Conservation (phyloP, 352 stramenopile species). For the Phytophthora quininea region DNA sequence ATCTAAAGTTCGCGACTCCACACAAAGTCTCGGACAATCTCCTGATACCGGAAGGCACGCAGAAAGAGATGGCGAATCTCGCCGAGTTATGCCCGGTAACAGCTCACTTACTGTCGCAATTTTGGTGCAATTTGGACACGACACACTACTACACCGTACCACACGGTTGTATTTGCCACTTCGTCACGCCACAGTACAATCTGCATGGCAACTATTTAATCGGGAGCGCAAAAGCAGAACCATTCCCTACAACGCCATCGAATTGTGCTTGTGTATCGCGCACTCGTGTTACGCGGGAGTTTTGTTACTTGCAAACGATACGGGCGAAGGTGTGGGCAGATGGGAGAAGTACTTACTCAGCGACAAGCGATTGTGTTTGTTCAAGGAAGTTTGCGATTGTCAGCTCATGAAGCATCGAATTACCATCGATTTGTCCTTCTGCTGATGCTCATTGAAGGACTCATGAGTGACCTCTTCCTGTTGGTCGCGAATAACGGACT, state of each 20-base stretch:
- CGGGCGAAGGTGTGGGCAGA: slow-evolving; percentile 11
- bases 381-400: slow-evolving; percentile 22
- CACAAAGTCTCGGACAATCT: slow-evolving; percentile 22
- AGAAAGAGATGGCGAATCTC: slow-evolving; percentile 9
- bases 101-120: slow-evolving; percentile 9
- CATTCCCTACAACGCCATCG: slow-evolving; percentile 10
- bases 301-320: slow-evolving; percentile 17
- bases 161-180: slow-evolving; percentile 19
- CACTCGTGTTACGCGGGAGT: slow-evolving; percentile 6
- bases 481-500: slow-evolving; percentile 26
- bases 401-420: slow-evolving; percentile 20
- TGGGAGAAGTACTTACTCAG: slow-evolving; percentile 3
- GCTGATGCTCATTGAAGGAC: slow-evolving; percentile 25
- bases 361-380: slow-evolving; percentile 28
- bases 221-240: background rate
- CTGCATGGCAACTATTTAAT: slow-evolving; percentile 33
- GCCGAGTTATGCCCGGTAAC: slow-evolving; percentile 8
- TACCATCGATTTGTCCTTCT: slow-evolving; percentile 13
- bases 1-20: slow-evolving; percentile 23
- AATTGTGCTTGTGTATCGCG: slow-evolving; percentile 12
- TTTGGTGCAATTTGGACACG: slow-evolving; percentile 27
- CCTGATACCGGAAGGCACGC: slow-evolving; percentile 1
- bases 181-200: slow-evolving; percentile 33
- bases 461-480: slow-evolving; percentile 35
- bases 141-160: slow-evolving; percentile 22